phyloP scores from a whole-genome alignment of 129 eudicot species.

The Chrysanthemum lavandulifolium region DNA sequence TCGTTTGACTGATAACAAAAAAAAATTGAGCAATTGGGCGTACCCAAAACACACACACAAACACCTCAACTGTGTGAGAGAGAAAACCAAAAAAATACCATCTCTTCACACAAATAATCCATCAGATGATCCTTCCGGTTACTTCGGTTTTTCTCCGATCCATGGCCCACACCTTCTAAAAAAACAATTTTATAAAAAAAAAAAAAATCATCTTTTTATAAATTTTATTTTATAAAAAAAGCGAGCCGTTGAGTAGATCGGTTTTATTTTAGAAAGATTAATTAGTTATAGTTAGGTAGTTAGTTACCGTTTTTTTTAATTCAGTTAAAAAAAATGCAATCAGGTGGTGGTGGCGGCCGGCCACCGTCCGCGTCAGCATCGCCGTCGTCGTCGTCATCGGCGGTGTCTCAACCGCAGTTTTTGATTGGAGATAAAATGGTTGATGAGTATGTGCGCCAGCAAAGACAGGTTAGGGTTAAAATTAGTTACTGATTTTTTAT shows the following conservation, averaged over 20 bases:
- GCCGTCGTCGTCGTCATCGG: constrained; percentile 83
- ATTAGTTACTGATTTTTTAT: constrained; percentile 16
- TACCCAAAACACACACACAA: constrained; percentile 27
- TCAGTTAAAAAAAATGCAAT: constrained; percentile 52
- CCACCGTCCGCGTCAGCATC: constrained; percentile 77
- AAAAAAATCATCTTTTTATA: constrained; percentile 12
- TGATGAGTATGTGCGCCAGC: constrained; percentile 22
- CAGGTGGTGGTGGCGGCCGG: constrained; percentile 66
- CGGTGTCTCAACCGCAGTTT: constrained; percentile 57
- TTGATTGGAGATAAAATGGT: constrained; percentile 34
- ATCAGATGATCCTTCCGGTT: constrained; percentile 48
- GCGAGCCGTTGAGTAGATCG: constrained; percentile 24
- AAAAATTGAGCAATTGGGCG: constrained; percentile 26
- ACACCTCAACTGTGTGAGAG: constrained; percentile 35
- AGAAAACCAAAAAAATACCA: constrained; percentile 7
- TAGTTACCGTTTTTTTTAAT: background rate
- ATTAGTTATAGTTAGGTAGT: background rate
- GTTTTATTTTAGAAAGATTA: constrained; percentile 26
- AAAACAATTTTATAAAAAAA: constrained; percentile 15
- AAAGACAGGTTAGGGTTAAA: constrained; percentile 74
- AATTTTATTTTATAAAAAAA: constrained; percentile 13
- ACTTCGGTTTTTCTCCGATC: constrained; percentile 36
- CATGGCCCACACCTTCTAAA: constrained; percentile 40
- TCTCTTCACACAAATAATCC: constrained; percentile 11
- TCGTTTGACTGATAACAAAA: constrained; percentile 34